Conservation (phyloP, 225 moss, liverwort and hornwort species). For the Asterella californica region DNA sequence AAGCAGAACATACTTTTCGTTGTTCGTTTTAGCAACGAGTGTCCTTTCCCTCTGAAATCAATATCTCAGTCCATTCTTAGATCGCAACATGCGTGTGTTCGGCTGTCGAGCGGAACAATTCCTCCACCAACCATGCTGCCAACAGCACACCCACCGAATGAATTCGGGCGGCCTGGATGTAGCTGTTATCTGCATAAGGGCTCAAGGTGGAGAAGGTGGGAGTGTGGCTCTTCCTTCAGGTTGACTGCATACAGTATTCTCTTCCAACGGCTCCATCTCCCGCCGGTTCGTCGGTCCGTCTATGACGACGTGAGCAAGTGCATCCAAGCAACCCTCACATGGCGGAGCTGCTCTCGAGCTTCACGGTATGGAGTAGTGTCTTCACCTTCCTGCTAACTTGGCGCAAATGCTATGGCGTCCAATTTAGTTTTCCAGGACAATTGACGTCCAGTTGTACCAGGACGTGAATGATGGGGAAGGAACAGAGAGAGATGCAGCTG, state of each 20-base stretch:
- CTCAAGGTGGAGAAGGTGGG: neutral
- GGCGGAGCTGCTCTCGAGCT: neutral
- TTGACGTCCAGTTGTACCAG: neutral
- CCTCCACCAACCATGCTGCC: neutral
- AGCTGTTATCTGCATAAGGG: neutral
- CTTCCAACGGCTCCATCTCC: neutral
- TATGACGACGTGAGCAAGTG: neutral
- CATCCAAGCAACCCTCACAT: neutral
- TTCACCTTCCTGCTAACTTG: neutral
- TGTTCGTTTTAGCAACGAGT: neutral
- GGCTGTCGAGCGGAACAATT: neutral
- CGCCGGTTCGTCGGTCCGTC: neutral
- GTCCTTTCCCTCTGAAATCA: too few relatives aligned
- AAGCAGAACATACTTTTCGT: neutral
- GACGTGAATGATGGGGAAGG: too few relatives aligned
- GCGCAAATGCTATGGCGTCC: neutral
- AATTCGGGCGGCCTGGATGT: neutral
- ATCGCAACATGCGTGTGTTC: neutral
- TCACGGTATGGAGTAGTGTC: neutral
- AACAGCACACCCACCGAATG: neutral
- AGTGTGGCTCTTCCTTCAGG: neutral
- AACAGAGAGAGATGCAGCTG: too few relatives aligned
- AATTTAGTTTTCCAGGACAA: neutral
- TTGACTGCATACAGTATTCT: neutral
- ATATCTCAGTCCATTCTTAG: neutral